phyloP scores from a whole-genome alignment of 2,329 filamentous ascomycete genomes.

The Berkeleyomyces basicola region DNA sequence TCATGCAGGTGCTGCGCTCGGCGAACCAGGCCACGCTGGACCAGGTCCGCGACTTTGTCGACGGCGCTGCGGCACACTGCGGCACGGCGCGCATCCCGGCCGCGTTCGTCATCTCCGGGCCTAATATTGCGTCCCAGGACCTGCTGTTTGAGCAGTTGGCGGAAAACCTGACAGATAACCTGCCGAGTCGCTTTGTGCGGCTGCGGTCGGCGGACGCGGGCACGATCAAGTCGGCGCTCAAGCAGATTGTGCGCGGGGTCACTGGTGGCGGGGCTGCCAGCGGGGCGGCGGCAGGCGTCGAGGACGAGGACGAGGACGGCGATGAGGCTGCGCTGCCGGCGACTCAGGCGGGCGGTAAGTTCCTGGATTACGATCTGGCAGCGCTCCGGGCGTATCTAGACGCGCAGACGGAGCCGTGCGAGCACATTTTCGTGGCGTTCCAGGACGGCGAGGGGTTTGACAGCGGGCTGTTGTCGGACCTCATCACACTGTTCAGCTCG shows the following conservation, averaged over 20 bases:
- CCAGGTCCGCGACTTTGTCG: slow-evolving; percentile 40
- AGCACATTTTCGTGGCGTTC: slow-evolving; percentile 53
- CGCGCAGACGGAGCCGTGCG: slow-evolving; percentile 25
- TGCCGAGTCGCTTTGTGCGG: slow-evolving; percentile 41
- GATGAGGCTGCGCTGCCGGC: slow-evolving; percentile 20
- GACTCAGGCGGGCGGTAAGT: slow-evolving; percentile 23
- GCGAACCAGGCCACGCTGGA: slow-evolving; percentile 45
- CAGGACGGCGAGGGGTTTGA: slow-evolving; percentile 77
- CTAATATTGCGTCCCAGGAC: slow-evolving; percentile 60
- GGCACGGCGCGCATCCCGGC: slow-evolving; percentile 33
- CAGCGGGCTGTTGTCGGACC: slow-evolving; percentile 50
- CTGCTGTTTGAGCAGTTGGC: slow-evolving; percentile 57
- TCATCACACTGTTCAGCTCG: slow-evolving; percentile 46
- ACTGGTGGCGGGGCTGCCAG: slow-evolving; percentile 24
- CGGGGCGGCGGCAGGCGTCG: slow-evolving; percentile 22
- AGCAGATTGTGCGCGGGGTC: slow-evolving; percentile 53
- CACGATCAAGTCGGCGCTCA: slow-evolving; percentile 55
- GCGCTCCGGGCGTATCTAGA: slow-evolving; percentile 45
- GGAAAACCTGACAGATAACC: slow-evolving; percentile 31
- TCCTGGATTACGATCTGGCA: slow-evolving; percentile 65
- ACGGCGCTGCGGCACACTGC: slow-evolving; percentile 13
- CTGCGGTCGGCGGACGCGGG: slow-evolving; percentile 54
- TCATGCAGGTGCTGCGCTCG: slow-evolving; percentile 41
- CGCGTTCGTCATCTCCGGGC: slow-evolving; percentile 59
- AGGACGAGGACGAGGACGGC: slow-evolving; percentile 4